Percentiles rank a stretch among this genome's conserved stretches.
Evolutionary conservation across 371 early-diverging fungal species (phyloP).

Genomic region (Enteropsectra breve): DNA sequence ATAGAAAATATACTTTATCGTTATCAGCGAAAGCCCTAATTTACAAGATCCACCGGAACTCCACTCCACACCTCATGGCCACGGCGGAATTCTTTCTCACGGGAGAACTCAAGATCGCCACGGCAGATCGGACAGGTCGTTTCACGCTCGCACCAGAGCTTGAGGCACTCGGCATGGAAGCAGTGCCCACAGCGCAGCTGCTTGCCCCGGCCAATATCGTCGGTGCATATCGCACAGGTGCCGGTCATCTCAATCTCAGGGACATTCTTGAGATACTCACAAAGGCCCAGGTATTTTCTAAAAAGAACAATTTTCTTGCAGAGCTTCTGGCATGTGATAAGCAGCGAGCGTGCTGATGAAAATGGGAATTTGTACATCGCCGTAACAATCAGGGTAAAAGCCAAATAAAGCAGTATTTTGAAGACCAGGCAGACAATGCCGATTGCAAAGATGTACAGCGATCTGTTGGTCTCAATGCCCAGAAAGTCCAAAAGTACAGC

Average conservation of each 20-base stretch:
- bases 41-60: constrained; percentile 23
- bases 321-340: constrained; percentile 39
- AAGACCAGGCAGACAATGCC: constrained; percentile 22
- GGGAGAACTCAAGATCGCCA: constrained; percentile 11
- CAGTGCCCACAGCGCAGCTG: constrained; percentile 86
- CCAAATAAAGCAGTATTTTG: constrained; percentile 29
- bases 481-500: constrained; percentile 4
- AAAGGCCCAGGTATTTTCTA: constrained; percentile 33
- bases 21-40: no score
- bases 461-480: background rate
- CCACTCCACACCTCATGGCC: constrained; percentile 35
- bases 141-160: constrained; percentile 92
- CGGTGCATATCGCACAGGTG: constrained; percentile 57
- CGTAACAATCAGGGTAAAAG: constrained; percentile 48
- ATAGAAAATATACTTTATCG: no score
- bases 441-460: constrained; percentile 7
- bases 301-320: constrained; percentile 27
- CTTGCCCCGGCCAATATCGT: constrained; percentile 63
- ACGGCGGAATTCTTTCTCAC: constrained; percentile 1
- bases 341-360: constrained; percentile 41
- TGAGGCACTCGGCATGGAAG: constrained; percentile 86
- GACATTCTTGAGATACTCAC: constrained; percentile 42
- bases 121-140: constrained; percentile 93
- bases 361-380: constrained; percentile 50
- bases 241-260: constrained; percentile 31